phyloP scores from a whole-genome alignment of 2,329 filamentous ascomycete species.

The Tothia fuscella region DNA sequence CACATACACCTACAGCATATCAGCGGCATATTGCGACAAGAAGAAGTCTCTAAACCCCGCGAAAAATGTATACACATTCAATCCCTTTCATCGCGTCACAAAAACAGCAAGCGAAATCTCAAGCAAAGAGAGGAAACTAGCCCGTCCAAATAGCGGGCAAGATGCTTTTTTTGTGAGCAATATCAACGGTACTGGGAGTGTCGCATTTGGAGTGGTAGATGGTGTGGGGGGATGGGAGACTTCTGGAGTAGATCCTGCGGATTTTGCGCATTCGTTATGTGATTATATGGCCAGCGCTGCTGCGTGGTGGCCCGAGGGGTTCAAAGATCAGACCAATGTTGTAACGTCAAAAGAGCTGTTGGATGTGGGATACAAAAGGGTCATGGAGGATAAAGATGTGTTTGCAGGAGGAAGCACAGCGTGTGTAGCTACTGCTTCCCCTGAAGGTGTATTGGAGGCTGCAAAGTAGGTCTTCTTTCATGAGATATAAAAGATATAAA shows the following conservation, averaged over 20 bases:
- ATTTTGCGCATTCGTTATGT: constrained; percentile 90
- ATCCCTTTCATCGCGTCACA: constrained; percentile 11
- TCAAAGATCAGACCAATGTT: constrained; percentile 10
- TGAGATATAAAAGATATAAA: background rate
- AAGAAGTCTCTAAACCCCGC: constrained; percentile 24
- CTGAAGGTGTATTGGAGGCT: constrained; percentile 66
- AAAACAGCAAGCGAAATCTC: background rate
- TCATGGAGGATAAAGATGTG: constrained; percentile 62
- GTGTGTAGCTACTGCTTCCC: constrained; percentile 66
- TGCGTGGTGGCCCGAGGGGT: constrained; percentile 39
- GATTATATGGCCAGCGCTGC: constrained; percentile 80
- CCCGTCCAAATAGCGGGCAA: constrained; percentile 70
- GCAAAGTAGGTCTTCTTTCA: constrained; percentile 50
- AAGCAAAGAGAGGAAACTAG: constrained; percentile 38
- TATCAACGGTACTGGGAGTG: constrained; percentile 47
- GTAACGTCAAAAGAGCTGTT: constrained; percentile 49
- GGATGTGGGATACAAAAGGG: constrained; percentile 71
- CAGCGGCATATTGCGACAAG: constrained; percentile 30
- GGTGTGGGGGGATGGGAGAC: constrained; percentile 94
- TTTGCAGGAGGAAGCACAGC: constrained; percentile 83
- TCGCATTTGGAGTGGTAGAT: constrained; percentile 84
- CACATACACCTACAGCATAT: constrained; percentile 26
- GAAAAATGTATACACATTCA: constrained; percentile 24
- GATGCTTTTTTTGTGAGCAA: constrained; percentile 89
- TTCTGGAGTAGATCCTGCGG: constrained; percentile 82